A percentile compares a stretch with the other conserved stretches of the same genome.
phyloP scores from a whole-genome alignment of 345 rosid genomes.

The Citrus maxima region DNA sequence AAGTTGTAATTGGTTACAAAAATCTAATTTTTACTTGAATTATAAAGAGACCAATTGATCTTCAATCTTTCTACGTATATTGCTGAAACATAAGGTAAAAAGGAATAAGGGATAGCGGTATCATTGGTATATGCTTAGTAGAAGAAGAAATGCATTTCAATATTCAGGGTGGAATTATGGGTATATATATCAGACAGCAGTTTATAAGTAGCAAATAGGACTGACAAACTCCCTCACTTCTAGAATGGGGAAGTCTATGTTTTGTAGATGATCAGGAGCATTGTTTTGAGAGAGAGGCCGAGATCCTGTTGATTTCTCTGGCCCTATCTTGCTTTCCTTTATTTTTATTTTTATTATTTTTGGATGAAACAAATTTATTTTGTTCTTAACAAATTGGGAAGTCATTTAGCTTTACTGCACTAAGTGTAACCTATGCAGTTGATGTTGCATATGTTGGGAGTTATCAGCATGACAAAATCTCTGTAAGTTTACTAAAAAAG shows the following conservation, averaged over 20 bases:
- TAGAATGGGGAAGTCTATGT: neutral
- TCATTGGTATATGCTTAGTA: neutral
- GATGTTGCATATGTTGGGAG: neutral
- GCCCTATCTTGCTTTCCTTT: neutral
- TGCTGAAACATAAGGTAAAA: neutral
- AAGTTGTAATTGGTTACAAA: neutral
- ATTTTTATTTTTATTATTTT: neutral
- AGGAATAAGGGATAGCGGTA: neutral
- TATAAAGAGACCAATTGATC: neutral
- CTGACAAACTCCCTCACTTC: neutral
- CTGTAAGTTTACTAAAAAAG: neutral
- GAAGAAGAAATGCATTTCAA: neutral
- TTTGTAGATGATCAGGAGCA: neutral
- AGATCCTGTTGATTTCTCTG: neutral
- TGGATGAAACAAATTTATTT: neutral
- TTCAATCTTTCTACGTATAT: neutral
- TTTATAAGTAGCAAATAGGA: neutral
- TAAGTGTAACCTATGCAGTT: neutral
- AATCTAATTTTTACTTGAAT: neutral
- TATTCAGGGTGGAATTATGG: neutral
- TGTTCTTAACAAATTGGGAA: neutral
- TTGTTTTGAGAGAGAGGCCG: neutral
- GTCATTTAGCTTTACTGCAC: neutral
- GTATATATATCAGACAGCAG: neutral
- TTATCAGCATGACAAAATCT: neutral